phyloP scores from a whole-genome alignment of 2,329 filamentous ascomycete species.

The Fusarium citri region DNA sequence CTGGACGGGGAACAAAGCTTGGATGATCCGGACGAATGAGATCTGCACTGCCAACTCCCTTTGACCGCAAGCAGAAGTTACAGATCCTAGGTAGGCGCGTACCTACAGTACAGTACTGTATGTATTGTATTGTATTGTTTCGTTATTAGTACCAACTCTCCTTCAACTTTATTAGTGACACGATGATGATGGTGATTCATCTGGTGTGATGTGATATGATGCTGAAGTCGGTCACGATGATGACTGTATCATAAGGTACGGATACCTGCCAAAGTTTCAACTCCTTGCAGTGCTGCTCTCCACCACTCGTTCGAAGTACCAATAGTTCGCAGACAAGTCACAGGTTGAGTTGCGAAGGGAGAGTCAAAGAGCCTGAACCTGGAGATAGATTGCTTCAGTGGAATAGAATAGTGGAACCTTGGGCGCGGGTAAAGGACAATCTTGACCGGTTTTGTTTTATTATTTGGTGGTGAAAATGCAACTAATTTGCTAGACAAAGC shows the following conservation, averaged over 20 bases:
- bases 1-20: slow-evolving; percentile 40
- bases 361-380: slow-evolving; percentile 5
- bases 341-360: slow-evolving; percentile 9
- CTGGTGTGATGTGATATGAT: slow-evolving; percentile 20
- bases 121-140: background rate
- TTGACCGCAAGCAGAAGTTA: slow-evolving; percentile 35
- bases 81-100: background rate
- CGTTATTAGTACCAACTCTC: background rate
- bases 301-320: slow-evolving; percentile 8
- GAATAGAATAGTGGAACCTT: background rate
- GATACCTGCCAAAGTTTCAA: background rate
- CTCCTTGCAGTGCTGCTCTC: slow-evolving; percentile 15
- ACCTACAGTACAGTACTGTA: background rate
- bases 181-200: slow-evolving; percentile 14
- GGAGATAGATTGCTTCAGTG: slow-evolving; percentile 1
- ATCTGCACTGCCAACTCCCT: slow-evolving; percentile 30
- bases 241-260: background rate
- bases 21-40: slow-evolving; percentile 47
- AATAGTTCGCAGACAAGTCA: slow-evolving; percentile 26
- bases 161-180: slow-evolving; percentile 7
- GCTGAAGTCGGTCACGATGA: slow-evolving; percentile 17
- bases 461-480: slow-evolving; percentile 7
- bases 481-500: slow-evolving; percentile 22
- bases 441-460: slow-evolving; percentile 5
- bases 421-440: slow-evolving; percentile 18